These are phyloP conservation scores for Pelargonium nanum DNA, from an alignment of 345 rosid genomes.

Conservation along the genomic window DNA sequence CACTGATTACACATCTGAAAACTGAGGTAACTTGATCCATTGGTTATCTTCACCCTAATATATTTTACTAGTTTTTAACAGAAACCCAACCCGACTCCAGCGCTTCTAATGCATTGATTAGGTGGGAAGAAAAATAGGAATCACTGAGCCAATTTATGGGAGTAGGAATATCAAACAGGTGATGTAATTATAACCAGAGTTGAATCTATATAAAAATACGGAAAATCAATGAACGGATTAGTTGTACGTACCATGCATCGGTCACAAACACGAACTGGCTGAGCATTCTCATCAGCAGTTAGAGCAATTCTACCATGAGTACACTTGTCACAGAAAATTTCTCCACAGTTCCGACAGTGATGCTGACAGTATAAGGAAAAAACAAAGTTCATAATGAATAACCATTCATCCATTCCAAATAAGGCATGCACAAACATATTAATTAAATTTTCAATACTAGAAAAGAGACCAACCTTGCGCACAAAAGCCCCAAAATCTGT, in stretches of 20 bases:
- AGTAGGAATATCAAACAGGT: not conserved
- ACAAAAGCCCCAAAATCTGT: slow-evolving; percentile 84
- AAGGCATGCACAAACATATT: not conserved
- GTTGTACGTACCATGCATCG: slow-evolving; percentile 61
- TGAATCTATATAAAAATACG: not conserved
- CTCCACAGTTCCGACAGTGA: slow-evolving; percentile 98
- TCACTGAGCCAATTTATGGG: too few species aligned
- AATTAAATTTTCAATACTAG: not conserved
- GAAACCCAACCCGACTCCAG: too few species aligned
- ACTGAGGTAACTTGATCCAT: too few species aligned
- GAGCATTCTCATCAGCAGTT: slow-evolving; percentile 89
- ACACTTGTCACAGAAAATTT: slow-evolving; percentile 97
- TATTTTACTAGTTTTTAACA: too few species aligned
- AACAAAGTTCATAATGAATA: slow-evolving; percentile 4
- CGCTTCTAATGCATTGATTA: too few species aligned
- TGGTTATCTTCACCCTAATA: too few species aligned
- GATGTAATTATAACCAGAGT: not conserved
- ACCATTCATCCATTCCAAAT: not conserved
- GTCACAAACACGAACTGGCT: slow-evolving; percentile 92
- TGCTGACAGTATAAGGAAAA: slow-evolving; percentile 43
- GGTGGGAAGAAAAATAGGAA: too few species aligned
- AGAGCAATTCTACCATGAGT: slow-evolving; percentile 90
- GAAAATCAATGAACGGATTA: slow-evolving; percentile 7
- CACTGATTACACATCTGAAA: too few species aligned
- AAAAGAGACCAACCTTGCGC: slow-evolving; percentile 43